Percentiles rank a stretch among this genome's conserved stretches.
phyloP scores from a whole-genome alignment of 345 rosid species.

The Lepidium africanum region DNA sequence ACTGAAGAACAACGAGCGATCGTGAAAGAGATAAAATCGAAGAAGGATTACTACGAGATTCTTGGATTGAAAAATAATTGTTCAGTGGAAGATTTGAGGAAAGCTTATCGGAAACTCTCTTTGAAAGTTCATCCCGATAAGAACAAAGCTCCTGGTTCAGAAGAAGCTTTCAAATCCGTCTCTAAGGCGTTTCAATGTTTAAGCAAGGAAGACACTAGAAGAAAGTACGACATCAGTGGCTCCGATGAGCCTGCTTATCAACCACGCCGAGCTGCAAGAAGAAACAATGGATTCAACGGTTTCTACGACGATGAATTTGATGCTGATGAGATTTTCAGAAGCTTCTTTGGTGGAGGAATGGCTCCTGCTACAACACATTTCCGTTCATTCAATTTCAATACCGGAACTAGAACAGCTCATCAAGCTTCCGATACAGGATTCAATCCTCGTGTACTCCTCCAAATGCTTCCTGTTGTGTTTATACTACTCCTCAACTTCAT shows the following conservation, averaged over 20 bases:
- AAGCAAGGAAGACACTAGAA: slow-evolving; percentile 58
- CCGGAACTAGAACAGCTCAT: slow-evolving; percentile 46
- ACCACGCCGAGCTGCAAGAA: slow-evolving; percentile 37
- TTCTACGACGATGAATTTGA: slow-evolving; percentile 68
- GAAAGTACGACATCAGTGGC: slow-evolving; percentile 66
- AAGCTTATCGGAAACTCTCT: slow-evolving; percentile 77
- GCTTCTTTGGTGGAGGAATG: slow-evolving; percentile 82
- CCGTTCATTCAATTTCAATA: slow-evolving; percentile 56
- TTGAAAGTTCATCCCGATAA: slow-evolving; percentile 93
- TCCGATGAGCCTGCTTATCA: slow-evolving; percentile 66
- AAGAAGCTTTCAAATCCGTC: slow-evolving; percentile 80
- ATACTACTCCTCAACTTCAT: slow-evolving; percentile 65
- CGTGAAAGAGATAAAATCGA: slow-evolving; percentile 63
- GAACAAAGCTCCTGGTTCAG: slow-evolving; percentile 91
- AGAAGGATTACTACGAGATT: slow-evolving; percentile 83
- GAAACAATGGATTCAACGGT: slow-evolving; percentile 36
- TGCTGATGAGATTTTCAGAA: slow-evolving; percentile 90
- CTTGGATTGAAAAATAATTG: slow-evolving; percentile 55
- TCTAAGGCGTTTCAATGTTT: slow-evolving; percentile 91
- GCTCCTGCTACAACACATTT: slow-evolving; percentile 70
- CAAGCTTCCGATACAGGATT: slow-evolving; percentile 43
- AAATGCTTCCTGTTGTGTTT: slow-evolving; percentile 67
- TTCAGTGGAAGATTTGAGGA: slow-evolving; percentile 73
- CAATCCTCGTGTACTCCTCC: slow-evolving; percentile 54
- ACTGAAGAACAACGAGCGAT: slow-evolving; percentile 69